Conservation (phyloP, 352 stramenopile species). For the Phytophthora pluvialis region DNA sequence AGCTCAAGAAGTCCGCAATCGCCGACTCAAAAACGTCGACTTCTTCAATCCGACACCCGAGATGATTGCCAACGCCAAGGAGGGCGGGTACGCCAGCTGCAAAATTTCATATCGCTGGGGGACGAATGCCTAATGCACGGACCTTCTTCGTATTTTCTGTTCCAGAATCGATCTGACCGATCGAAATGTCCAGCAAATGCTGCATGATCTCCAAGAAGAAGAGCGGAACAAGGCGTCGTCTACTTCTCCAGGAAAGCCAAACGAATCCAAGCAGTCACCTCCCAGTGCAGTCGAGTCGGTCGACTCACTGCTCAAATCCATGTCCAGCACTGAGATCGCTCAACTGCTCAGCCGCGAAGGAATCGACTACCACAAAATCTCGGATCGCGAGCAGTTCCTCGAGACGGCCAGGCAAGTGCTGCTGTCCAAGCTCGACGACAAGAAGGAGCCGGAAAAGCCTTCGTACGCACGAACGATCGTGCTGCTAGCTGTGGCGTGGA, state of each 20-base stretch:
- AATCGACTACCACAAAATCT: constrained; percentile 81
- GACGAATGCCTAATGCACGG: not conserved
- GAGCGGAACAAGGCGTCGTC: constrained; percentile 47
- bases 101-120: constrained; percentile 4
- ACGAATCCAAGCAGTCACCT: constrained; percentile 20
- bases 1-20: constrained; percentile 51
- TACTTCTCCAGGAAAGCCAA: constrained; percentile 16
- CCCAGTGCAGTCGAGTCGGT: constrained; percentile 50
- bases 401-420: constrained; percentile 77
- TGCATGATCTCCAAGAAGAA: constrained; percentile 81
- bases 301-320: constrained; percentile 76
- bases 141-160: not conserved
- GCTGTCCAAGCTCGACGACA: constrained; percentile 54
- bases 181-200: constrained; percentile 74
- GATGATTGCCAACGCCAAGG: constrained; percentile 83
- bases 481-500: constrained; percentile 68
- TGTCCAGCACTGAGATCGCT: constrained; percentile 76
- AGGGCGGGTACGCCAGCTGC: constrained; percentile 56
- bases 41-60: constrained; percentile 79
- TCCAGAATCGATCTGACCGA: constrained; percentile 82
- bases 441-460: constrained; percentile 17
- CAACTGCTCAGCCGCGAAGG: constrained; percentile 66
- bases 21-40: constrained; percentile 66
- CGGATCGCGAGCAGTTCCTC: constrained; percentile 74
- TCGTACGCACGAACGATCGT: constrained; percentile 68